Evolutionary conservation across 2,329 filamentous ascomycete species (phyloP).

Genomic region (Colletotrichum phormii): DNA sequence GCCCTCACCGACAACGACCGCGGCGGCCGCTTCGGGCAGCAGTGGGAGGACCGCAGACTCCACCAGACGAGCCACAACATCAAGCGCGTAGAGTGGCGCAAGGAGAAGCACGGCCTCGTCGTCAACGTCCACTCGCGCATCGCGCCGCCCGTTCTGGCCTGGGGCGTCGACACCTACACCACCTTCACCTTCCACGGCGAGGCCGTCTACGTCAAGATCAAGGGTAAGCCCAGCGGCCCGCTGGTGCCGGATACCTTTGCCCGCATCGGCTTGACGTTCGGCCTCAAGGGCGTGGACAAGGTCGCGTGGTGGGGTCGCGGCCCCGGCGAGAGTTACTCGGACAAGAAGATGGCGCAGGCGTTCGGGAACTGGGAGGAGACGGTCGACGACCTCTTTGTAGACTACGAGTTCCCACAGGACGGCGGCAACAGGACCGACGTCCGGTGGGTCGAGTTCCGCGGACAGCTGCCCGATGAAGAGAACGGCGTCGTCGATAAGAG

Average conservation of each 20-base stretch:
- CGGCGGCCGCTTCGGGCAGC: slow-evolving; percentile 63
- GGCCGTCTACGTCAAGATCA: slow-evolving; percentile 61
- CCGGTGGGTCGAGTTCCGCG: slow-evolving; percentile 65
- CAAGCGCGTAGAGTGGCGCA: slow-evolving; percentile 48
- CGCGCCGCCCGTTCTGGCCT: slow-evolving; percentile 73
- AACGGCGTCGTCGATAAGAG: slow-evolving; percentile 10
- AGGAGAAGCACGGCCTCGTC: slow-evolving; percentile 46
- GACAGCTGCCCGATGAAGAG: slow-evolving; percentile 40
- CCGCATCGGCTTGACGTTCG: slow-evolving; percentile 70
- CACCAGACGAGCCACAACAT: slow-evolving; percentile 59
- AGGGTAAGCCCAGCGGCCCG: slow-evolving; percentile 58
- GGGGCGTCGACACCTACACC: slow-evolving; percentile 63
- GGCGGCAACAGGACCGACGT: slow-evolving; percentile 73
- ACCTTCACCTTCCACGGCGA: slow-evolving; percentile 66
- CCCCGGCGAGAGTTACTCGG: slow-evolving; percentile 73
- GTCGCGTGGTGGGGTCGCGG: slow-evolving; percentile 76
- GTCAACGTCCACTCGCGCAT: slow-evolving; percentile 64
- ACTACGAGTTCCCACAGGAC: slow-evolving; percentile 78
- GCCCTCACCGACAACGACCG: slow-evolving; percentile 75
- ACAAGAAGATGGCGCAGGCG: slow-evolving; percentile 71
- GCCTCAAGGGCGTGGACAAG: slow-evolving; percentile 49
- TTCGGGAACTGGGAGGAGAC: slow-evolving; percentile 63
- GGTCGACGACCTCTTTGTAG: slow-evolving; percentile 65
- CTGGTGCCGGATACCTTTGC: slow-evolving; percentile 69
- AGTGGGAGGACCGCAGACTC: slow-evolving; percentile 64